phyloP scores from a whole-genome alignment of 108 stramenopile genomes.

The Fragilariopsis cylindrus region DNA sequence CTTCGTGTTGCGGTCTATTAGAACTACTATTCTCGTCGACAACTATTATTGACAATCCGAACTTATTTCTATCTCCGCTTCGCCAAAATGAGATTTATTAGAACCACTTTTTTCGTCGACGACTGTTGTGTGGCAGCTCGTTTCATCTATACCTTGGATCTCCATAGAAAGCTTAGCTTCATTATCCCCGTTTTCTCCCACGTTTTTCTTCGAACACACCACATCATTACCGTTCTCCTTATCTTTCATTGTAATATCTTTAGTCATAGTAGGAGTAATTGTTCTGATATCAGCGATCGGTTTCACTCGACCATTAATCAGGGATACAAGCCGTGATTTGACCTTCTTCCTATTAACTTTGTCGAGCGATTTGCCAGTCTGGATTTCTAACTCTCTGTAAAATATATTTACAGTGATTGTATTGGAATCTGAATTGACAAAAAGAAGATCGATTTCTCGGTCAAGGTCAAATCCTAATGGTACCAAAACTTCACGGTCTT shows the following conservation, averaged over 20 bases:
- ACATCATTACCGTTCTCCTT: too few species aligned
- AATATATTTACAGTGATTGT: slow-evolving; percentile 44
- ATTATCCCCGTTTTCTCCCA: too few species aligned
- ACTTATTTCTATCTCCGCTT: too few species aligned
- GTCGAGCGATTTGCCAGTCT: slow-evolving; percentile 30
- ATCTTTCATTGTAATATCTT: too few species aligned
- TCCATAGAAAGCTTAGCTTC: neutral
- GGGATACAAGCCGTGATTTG: slow-evolving; percentile 36
- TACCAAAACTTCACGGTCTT: neutral
- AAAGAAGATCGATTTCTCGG: slow-evolving; percentile 36
- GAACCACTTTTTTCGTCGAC: too few species aligned
- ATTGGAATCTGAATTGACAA: slow-evolving; percentile 33
- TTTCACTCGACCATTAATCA: slow-evolving; percentile 31
- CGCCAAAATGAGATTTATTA: too few species aligned
- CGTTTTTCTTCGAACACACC: too few species aligned
- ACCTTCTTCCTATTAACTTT: slow-evolving; percentile 36
- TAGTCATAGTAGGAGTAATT: neutral
- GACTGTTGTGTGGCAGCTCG: too few species aligned
- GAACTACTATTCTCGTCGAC: too few species aligned
- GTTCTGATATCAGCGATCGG: neutral
- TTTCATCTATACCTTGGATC: neutral
- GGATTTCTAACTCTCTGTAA: slow-evolving; percentile 21
- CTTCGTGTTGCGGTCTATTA: too few species aligned
- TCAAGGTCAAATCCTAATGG: neutral
- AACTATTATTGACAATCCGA: too few species aligned